Evolutionary conservation across 2,329 filamentous ascomycete species (phyloP).

Genomic region (Parastagonospora avenae): DNA sequence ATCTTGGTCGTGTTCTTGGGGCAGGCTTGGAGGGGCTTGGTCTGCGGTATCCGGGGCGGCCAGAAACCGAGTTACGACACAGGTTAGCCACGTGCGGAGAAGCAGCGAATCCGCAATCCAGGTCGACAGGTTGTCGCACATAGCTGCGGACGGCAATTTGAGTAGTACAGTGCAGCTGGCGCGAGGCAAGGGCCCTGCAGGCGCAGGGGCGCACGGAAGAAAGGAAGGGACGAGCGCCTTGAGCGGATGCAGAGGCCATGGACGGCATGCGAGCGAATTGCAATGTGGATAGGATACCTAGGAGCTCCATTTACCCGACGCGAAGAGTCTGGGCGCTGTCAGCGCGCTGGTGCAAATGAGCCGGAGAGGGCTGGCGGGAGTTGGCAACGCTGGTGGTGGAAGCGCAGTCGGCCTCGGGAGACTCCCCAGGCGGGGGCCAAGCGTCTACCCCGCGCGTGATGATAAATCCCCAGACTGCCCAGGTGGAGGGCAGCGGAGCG

Average conservation of each 20-base stretch:
- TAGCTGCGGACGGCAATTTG: slow-evolving; percentile 1
- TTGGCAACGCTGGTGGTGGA: background rate
- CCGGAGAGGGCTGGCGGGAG: slow-evolving; percentile 14
- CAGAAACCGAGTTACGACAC: background rate
- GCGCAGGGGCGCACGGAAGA: slow-evolving; percentile 1
- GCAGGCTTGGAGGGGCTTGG: slow-evolving; percentile 7
- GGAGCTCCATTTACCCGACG: slow-evolving; percentile 42
- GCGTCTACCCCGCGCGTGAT: background rate
- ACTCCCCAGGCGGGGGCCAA: background rate
- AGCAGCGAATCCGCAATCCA: slow-evolving; percentile 9
- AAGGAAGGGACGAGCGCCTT: slow-evolving; percentile 1
- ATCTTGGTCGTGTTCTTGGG: slow-evolving; percentile 10
- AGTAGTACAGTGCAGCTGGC: slow-evolving; percentile 1
- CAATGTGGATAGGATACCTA: slow-evolving; percentile 7
- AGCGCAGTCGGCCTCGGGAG: background rate
- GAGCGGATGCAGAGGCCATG: slow-evolving; percentile 7
- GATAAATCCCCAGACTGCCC: background rate
- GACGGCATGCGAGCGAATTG: slow-evolving; percentile 32
- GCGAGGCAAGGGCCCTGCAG: background rate
- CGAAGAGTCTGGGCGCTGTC: slow-evolving; percentile 20
- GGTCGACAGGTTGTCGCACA: background rate
- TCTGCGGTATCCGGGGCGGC: slow-evolving; percentile 2
- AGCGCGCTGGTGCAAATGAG: slow-evolving; percentile 16
- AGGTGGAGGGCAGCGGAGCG: slow-evolving; percentile 1
- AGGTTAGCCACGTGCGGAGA: slow-evolving; percentile 1